A percentile compares a stretch with the other conserved stretches of the same genome.
Conservation (phyloP, 306 rosid species). For the Trifolium repens region DNA sequence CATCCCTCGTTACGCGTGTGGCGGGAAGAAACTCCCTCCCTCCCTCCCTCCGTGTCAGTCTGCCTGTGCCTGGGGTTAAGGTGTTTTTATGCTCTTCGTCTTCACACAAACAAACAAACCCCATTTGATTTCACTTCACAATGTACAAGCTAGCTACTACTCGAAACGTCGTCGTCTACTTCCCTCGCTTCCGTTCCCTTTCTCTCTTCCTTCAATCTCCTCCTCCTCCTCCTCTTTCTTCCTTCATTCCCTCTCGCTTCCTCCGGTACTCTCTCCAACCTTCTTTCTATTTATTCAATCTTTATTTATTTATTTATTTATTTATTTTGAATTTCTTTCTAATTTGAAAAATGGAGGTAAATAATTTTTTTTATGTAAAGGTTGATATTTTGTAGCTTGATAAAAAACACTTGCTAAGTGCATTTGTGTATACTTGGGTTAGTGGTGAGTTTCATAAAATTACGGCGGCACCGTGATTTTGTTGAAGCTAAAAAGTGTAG, state of each 20-base stretch:
- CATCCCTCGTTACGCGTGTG: too few species aligned
- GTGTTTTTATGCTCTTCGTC: too few species aligned
- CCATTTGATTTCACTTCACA: neutral
- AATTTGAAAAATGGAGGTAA: constrained; percentile 5
- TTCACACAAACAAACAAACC: too few species aligned
- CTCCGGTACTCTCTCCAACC: constrained; percentile 52
- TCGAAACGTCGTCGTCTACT: constrained; percentile 58
- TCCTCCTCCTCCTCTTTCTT: constrained; percentile 40
- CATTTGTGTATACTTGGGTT: too few species aligned
- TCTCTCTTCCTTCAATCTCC: constrained; percentile 52
- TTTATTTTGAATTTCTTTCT: neutral
- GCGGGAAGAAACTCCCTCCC: too few species aligned
- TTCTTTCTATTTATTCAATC: neutral
- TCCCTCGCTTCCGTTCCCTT: constrained; percentile 64
- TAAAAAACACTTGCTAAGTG: neutral
- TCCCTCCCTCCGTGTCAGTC: too few species aligned
- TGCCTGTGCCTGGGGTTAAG: too few species aligned
- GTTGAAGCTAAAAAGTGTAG: too few species aligned
- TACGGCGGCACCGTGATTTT: neutral
- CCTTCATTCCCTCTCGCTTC: constrained; percentile 55
- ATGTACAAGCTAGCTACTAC: constrained; percentile 64
- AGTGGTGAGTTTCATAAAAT: neutral
- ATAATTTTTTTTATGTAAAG: neutral
- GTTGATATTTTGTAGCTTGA: constrained; percentile 11
- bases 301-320: neutral